phyloP scores from a whole-genome alignment of 441 rosid genomes.

The Euphorbia neoarborescens region DNA sequence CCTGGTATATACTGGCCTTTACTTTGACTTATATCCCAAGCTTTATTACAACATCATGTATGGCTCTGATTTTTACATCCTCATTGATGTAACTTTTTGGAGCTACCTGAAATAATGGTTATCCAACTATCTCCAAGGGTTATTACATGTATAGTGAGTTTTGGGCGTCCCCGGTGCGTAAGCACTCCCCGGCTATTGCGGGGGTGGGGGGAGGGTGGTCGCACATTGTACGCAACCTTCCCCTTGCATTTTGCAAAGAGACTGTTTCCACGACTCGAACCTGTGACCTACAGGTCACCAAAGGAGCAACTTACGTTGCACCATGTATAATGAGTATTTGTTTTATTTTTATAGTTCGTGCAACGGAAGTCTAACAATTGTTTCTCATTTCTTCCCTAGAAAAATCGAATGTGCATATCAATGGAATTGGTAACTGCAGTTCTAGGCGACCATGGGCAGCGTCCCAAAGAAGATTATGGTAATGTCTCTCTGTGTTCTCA shows the following conservation, averaged over 20 bases:
- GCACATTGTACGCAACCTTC: no score
- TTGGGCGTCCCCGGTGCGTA: no score
- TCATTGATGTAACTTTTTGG: neutral
- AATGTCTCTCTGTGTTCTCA: constrained; percentile 12
- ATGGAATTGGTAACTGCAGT: constrained; percentile 98
- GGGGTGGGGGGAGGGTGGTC: no score
- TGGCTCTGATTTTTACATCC: neutral
- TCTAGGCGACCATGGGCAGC: constrained; percentile 96
- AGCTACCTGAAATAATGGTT: neutral
- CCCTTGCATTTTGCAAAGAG: no score
- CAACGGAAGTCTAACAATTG: neutral
- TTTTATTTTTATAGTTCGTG: neutral
- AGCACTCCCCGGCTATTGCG: no score
- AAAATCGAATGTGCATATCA: constrained; percentile 70
- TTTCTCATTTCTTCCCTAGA: constrained; percentile 34
- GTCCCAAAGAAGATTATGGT: constrained; percentile 86
- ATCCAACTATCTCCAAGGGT: neutral
- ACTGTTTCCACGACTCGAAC: no score
- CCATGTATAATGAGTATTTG: neutral
- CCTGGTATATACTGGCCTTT: neutral
- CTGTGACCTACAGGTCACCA: no score
- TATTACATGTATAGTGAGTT: neutral
- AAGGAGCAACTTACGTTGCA: no score
- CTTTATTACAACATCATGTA: neutral
- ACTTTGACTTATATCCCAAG: neutral